Evolutionary conservation across 192 early-diverging fungal species (phyloP).

Genomic region (Coemansia biformis): DNA sequence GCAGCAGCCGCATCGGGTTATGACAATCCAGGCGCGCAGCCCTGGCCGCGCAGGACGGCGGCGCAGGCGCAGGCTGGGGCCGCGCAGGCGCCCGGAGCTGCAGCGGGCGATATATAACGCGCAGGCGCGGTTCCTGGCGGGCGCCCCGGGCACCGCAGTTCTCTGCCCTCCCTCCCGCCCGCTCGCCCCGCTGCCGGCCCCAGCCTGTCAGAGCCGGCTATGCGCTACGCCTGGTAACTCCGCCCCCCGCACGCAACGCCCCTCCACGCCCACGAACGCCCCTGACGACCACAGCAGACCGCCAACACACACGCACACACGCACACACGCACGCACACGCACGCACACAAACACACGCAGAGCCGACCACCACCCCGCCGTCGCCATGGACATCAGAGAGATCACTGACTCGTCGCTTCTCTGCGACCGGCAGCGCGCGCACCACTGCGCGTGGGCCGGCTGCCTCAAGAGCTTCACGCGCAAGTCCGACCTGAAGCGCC

Average conservation of each 20-base stretch:
- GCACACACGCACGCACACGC: background rate
- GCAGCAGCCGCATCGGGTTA: conserved; percentile 43
- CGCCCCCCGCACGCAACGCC: background rate
- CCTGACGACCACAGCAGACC: background rate
- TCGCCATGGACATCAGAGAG: conserved; percentile 35
- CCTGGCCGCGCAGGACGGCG: background rate
- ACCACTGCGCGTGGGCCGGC: conserved; percentile 53
- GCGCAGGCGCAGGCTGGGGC: background rate
- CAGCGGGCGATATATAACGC: conserved; percentile 3
- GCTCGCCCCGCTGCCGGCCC: conserved; percentile 1
- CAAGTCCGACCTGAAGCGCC: conserved; percentile 69
- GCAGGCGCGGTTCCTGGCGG: no score
- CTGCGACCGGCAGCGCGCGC: conserved; percentile 38
- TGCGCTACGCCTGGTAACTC: conserved; percentile 18
- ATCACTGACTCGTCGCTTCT: conserved; percentile 28
- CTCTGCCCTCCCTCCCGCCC: no score
- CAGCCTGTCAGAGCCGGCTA: background rate
- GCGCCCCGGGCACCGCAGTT: no score
- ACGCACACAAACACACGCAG: background rate
- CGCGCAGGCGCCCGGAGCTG: background rate
- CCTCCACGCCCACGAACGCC: background rate
- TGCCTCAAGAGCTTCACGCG: conserved; percentile 66
- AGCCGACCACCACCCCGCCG: no score
- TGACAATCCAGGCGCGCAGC: conserved; percentile 27
- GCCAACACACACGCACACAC: conserved; percentile 3